phyloP scores from a whole-genome alignment of 2,329 filamentous ascomycete species.

The Arthrobotrys megalospora region DNA sequence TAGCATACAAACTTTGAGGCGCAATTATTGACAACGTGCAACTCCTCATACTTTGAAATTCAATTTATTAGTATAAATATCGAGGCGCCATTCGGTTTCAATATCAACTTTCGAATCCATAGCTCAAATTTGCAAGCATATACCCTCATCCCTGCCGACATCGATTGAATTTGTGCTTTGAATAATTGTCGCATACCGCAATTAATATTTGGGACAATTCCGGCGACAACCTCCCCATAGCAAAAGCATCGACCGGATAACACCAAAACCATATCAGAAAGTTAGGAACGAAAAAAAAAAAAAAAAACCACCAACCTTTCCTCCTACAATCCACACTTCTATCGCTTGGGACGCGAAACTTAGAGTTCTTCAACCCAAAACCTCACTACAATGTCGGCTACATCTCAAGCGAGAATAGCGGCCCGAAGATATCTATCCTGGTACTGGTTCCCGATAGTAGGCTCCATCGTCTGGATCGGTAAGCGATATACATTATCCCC shows the following conservation, averaged over 20 bases:
- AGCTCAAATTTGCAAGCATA: too few species aligned
- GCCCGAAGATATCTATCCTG: slow-evolving; percentile 40
- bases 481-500: background rate
- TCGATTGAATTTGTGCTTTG: background rate
- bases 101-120: background rate
- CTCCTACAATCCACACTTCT: too few species aligned
- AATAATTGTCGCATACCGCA: background rate
- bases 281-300: background rate
- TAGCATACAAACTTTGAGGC: too few species aligned
- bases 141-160: too few species aligned
- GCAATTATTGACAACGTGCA: too few species aligned
- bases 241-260: background rate
- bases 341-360: too few species aligned
- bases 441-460: slow-evolving; percentile 53
- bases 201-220: background rate
- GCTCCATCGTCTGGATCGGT: slow-evolving; percentile 53
- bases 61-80: too few species aligned
- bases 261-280: background rate
- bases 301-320: background rate
- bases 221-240: background rate
- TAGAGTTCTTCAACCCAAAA: too few species aligned
- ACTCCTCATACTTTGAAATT: too few species aligned
- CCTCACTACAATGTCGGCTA: background rate
- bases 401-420: slow-evolving; percentile 8
- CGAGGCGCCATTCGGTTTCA: background rate